Conservation (phyloP, 2,329 filamentous ascomycete genomes). For the Colletotrichum cordylinicola region DNA sequence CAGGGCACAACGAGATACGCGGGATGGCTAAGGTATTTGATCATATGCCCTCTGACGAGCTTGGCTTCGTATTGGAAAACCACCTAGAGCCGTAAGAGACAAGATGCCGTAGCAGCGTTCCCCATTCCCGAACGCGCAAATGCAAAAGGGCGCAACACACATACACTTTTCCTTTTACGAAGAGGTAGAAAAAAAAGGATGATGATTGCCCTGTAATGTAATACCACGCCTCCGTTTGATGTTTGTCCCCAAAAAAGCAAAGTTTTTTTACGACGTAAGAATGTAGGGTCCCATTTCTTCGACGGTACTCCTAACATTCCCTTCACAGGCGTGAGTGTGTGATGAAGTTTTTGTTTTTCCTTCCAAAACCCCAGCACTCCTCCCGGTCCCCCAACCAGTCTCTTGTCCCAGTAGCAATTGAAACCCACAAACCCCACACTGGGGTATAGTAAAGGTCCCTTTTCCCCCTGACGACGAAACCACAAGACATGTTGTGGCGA, state of each 20-base stretch:
- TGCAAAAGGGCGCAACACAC: constrained; percentile 35
- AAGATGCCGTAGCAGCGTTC: constrained; percentile 46
- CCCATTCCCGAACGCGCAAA: constrained; percentile 51
- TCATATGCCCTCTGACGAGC: constrained; percentile 44
- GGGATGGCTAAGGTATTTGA: constrained; percentile 21
- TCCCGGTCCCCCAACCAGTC: constrained; percentile 9
- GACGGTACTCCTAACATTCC: constrained; percentile 1
- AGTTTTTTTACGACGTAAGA: constrained; percentile 12
- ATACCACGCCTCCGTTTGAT: constrained; percentile 23
- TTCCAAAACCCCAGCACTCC: constrained; percentile 32
- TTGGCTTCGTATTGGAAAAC: constrained; percentile 45
- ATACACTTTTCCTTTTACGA: constrained; percentile 4
- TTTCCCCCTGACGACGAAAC: background rate
- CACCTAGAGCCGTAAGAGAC: constrained; percentile 26
- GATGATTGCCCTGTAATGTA: constrained; percentile 23
- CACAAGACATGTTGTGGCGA: constrained; percentile 29
- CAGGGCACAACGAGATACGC: constrained; percentile 14
- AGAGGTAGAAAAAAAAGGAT: constrained; percentile 16
- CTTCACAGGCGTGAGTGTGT: background rate
- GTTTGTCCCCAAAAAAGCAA: constrained; percentile 25
- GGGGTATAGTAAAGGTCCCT: background rate
- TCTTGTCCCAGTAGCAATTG: background rate
- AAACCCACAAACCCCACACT: background rate
- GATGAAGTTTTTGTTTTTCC: background rate
- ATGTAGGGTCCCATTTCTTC: background rate